phyloP scores from a whole-genome alignment of 345 rosid genomes.

The Populus euphratica region DNA sequence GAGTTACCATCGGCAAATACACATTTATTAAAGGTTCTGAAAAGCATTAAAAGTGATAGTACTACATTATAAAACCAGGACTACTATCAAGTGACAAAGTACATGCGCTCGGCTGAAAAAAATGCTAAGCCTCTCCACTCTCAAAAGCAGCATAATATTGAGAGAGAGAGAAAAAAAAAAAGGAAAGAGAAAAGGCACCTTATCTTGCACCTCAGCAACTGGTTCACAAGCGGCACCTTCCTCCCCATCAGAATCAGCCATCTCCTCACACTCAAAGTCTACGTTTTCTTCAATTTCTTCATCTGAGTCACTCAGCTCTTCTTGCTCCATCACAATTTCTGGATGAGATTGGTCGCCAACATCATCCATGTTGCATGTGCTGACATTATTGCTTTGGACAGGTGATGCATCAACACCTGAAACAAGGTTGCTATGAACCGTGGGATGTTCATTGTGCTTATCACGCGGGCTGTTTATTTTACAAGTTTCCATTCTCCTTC shows the following conservation, averaged over 20 bases:
- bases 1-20: not conserved
- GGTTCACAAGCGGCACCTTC: constrained; percentile 24
- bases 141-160: constrained; percentile 11
- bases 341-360: constrained; percentile 55
- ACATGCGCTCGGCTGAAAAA: not conserved
- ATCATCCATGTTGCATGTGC: constrained; percentile 37
- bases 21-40: not conserved
- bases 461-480: constrained; percentile 19
- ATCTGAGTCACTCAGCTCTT: constrained; percentile 94
- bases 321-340: constrained; percentile 95
- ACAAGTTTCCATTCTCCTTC: constrained; percentile 20
- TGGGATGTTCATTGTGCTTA: constrained; percentile 20
- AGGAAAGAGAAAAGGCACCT: constrained; percentile 35
- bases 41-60: not conserved
- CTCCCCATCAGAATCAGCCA: constrained; percentile 96
- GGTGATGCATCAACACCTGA: constrained; percentile 32
- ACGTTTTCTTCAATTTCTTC: constrained; percentile 89
- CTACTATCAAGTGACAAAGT: not conserved
- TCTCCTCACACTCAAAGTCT: constrained; percentile 97
- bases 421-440: constrained; percentile 14
- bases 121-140: not conserved
- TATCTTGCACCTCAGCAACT: constrained; percentile 38
- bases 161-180: constrained; percentile 3
- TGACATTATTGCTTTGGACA: constrained; percentile 25
- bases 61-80: not conserved